Evolutionary conservation across 768 basidiomycete species (phyloP), one percentile per base, ranked within the genome.

Genomic region (Melanogaster broomeanus): DNA sequence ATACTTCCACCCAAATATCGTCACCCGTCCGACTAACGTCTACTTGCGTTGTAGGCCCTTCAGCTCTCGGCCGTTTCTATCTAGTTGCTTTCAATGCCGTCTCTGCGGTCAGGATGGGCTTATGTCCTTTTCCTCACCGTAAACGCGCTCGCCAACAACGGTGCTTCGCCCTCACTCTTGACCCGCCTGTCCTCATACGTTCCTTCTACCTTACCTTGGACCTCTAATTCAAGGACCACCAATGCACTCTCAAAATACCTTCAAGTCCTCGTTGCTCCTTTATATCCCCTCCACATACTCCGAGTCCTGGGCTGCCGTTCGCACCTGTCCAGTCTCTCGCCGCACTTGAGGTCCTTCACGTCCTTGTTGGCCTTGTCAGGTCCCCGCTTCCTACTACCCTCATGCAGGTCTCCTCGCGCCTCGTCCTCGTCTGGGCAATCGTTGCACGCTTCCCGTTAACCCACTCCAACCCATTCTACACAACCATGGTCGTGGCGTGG

Each of bases 401-500:
- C 6, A 80, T 85, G 58, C 93, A 97, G 68, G 92, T 96, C 34
- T 78, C 83, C 0, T 90, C 87, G 56, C 75, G 93, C 35, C 74
- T 98, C 4, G 85, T 87, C 69, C 74, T 93, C 38, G 84, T 98
- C 2, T 98, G 93, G 93, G 89, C 84, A 19, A 79, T 98, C 51
- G 80, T 61, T 38, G 52, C 58, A 9, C 62, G 64, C 54, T 65
- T 61, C 45, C 35, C 61, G 22, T 49, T 58, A 52, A 88, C 88
- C 24, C 88, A 83, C 56, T 64, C 75, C 4, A 85, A 82, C 63
- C 90, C 97, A 4, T 65, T 94, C 24, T 98, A 90, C 74, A 81
- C 90, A 6, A 85, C 87, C 44, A 96, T 98, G 93, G 80, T 98
- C 48, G 70, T 96, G 54, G 88, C 95, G 0, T 98, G 97, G 97